Evolutionary conservation across 2,329 filamentous ascomycete genomes (phyloP), one percentile per base, ranked within the genome.

Genomic region (Drechslerella dactyloides): DNA sequence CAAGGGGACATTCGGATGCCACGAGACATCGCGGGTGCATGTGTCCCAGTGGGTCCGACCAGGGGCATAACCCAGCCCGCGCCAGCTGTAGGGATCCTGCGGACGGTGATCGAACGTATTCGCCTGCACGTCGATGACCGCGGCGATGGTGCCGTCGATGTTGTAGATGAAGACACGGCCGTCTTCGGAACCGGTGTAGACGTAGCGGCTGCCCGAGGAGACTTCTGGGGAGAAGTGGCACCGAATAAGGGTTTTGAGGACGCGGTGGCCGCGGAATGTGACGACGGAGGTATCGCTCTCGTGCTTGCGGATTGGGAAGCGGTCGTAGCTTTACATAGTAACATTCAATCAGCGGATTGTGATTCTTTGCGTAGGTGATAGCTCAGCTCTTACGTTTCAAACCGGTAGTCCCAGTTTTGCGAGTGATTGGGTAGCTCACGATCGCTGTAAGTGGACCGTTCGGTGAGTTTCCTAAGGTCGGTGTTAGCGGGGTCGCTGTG

Each of bases 121-220:
- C 72, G 84, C 81, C 48, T 85, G 84, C 5, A 97, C 93, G 78
- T 97, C 87, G 51, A 99, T 88, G 46, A 85, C 87, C 2, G 85
- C 86, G 0, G 90, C 91, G 10, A 90, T 78, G 0, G 92, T 97
- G 33, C 91, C 93, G 78, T 99, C 93, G 80, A 97, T 82, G 78
- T 97, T 97, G 85, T 90, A 99, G 46, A 97, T 85, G 76, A 92
- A 93, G 0, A 97, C 90, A 69, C 89, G 90, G 54, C 94, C 94
- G 75, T 97, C 91, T 74, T 91, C 87, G 76, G 90, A 96, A 21
- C 94, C 94, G 19, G 89, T 90, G 80, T 97, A 97, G 21, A 99
- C 92, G 78, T 97, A 97, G 76, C 91, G 85, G 7, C 90, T 92
- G 78, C 97, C 90, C 1, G 91, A 93, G 77, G 90, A 93, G 10